phyloP scores from a whole-genome alignment of 495 filamentous ascomycete genomes.

The Geopyxis carbonaria region DNA sequence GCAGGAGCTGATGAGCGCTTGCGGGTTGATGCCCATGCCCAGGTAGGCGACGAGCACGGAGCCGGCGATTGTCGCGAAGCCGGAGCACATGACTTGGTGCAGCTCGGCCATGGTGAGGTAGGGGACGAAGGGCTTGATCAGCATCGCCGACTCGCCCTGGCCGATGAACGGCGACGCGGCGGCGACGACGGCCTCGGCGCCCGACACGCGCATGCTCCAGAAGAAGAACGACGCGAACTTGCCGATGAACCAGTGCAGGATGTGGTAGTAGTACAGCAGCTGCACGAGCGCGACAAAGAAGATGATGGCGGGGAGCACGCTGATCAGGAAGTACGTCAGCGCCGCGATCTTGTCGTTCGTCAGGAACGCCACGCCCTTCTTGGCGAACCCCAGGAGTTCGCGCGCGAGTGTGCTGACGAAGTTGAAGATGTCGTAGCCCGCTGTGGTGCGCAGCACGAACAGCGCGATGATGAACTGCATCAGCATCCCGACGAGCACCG shows the following conservation, averaged over 20 bases:
- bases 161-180: constrained; percentile 91
- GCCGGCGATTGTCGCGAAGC: constrained; percentile 47
- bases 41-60: constrained; percentile 70
- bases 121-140: constrained; percentile 71
- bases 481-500: constrained; percentile 77
- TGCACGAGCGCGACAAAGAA: constrained; percentile 85
- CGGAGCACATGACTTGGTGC: constrained; percentile 77
- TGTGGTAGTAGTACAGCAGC: constrained; percentile 47
- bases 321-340: constrained; percentile 48
- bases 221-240: constrained; percentile 86
- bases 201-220: constrained; percentile 78
- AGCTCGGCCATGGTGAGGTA: constrained; percentile 71
- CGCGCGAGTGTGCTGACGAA: constrained; percentile 60
- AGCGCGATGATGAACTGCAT: constrained; percentile 74
- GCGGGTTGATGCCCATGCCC: constrained; percentile 57
- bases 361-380: constrained; percentile 53
- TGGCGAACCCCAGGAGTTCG: constrained; percentile 53
- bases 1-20: constrained; percentile 77
- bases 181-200: constrained; percentile 79
- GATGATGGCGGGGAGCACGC: constrained; percentile 66
- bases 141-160: constrained; percentile 82
- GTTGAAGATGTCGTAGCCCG: constrained; percentile 69
- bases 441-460: constrained; percentile 64
- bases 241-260: constrained; percentile 70
- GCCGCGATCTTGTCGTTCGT: constrained; percentile 33